Evolutionary conservation across 805 yeast species (phyloP).

Genomic region (Pichia paraexigua): DNA sequence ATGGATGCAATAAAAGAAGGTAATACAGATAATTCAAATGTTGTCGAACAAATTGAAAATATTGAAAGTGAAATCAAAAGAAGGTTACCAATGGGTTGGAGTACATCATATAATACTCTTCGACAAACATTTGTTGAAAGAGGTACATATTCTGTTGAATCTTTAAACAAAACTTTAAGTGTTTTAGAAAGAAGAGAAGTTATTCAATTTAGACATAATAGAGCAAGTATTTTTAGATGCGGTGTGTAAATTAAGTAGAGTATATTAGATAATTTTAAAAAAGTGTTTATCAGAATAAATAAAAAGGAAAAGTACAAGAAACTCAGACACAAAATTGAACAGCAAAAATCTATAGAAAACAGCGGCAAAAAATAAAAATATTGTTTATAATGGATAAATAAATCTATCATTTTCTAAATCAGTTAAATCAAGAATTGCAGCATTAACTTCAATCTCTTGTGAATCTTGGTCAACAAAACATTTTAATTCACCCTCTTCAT

Average conservation of each 20-base stretch:
- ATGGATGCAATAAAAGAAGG: slow-evolving; percentile 74
- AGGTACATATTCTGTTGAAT: slow-evolving; percentile 50
- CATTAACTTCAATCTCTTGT: slow-evolving; percentile 25
- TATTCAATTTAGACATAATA: slow-evolving; percentile 81
- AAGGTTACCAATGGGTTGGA: slow-evolving; percentile 94
- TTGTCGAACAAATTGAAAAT: slow-evolving; percentile 62
- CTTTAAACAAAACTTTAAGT: slow-evolving; percentile 74
- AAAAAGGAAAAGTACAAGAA: background rate
- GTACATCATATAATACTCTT: slow-evolving; percentile 78
- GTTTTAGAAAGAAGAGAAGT: slow-evolving; percentile 80
- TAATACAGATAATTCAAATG: slow-evolving; percentile 43
- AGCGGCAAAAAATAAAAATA: background rate
- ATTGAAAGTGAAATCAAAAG: slow-evolving; percentile 82
- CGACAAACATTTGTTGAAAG: slow-evolving; percentile 73
- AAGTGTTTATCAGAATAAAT: background rate
- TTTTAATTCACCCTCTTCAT: slow-evolving; percentile 15
- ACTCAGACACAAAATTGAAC: background rate
- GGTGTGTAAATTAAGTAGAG: slow-evolving; percentile 36
- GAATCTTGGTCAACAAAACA: slow-evolving; percentile 24
- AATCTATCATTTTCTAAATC: slow-evolving; percentile 45
- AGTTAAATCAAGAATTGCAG: slow-evolving; percentile 44
- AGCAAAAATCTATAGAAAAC: background rate
- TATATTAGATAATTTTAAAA: background rate
- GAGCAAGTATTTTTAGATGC: slow-evolving; percentile 69
- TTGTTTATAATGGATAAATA: slow-evolving; percentile 39